A percentile compares a stretch with the other conserved stretches of the same genome.
Evolutionary conservation across 2,329 filamentous ascomycete species (phyloP).

Genomic region (Penicillium sp.): DNA sequence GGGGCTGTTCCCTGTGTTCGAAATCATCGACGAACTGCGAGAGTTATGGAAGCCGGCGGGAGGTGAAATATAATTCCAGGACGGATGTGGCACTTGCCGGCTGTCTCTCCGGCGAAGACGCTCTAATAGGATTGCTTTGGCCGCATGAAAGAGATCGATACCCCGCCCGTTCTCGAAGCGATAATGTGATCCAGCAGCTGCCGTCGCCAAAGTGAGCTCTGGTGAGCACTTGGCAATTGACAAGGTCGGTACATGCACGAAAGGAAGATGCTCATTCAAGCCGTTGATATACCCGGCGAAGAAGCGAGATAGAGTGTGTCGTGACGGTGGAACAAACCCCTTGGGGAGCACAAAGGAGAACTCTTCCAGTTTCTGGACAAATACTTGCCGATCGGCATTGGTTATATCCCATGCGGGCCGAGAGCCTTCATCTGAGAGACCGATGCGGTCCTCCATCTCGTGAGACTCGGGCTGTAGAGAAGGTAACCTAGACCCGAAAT

Average conservation of each 20-base stretch:
- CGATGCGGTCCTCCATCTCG: slow-evolving; percentile 47
- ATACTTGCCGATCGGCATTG: slow-evolving; percentile 48
- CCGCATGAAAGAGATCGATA: slow-evolving; percentile 59
- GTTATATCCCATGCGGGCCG: slow-evolving; percentile 51
- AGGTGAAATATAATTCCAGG: slow-evolving; percentile 46
- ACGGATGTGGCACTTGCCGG: slow-evolving; percentile 43
- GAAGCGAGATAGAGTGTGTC: slow-evolving; percentile 51
- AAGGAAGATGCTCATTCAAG: slow-evolving; percentile 54
- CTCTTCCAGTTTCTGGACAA: slow-evolving; percentile 47
- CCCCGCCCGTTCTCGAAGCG: slow-evolving; percentile 53
- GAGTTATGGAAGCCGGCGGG: slow-evolving; percentile 42
- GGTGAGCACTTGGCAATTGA: slow-evolving; percentile 48
- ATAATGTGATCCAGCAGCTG: slow-evolving; percentile 53
- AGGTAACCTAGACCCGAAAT: slow-evolving; percentile 51
- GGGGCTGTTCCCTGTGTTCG: slow-evolving; percentile 46
- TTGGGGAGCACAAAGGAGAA: slow-evolving; percentile 50
- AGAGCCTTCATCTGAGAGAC: slow-evolving; percentile 45
- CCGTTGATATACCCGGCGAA: slow-evolving; percentile 56
- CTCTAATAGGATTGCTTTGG: slow-evolving; percentile 56
- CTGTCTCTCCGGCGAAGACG: slow-evolving; percentile 54
- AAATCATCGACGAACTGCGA: slow-evolving; percentile 43
- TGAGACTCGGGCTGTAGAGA: slow-evolving; percentile 50
- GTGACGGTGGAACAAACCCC: slow-evolving; percentile 51
- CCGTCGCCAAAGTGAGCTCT: slow-evolving; percentile 54
- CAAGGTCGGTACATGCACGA: slow-evolving; percentile 53